A percentile compares a stretch with the other conserved stretches of the same genome.
phyloP scores from a whole-genome alignment of 305 asterid genomes.

The Solanum hybrid region DNA sequence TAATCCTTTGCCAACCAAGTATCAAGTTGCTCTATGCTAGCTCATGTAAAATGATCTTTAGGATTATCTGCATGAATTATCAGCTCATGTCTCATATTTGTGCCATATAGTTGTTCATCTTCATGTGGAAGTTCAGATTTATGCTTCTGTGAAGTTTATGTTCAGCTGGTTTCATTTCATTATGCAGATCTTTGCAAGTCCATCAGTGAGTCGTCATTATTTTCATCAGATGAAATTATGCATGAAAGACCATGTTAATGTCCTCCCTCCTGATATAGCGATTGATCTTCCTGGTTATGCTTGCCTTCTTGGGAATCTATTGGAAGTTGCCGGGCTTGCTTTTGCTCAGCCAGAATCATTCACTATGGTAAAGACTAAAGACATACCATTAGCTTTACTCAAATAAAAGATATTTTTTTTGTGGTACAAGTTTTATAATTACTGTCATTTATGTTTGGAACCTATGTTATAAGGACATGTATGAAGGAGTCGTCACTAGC shows the following conservation, averaged over 20 bases:
- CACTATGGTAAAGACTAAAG: constrained; percentile 59
- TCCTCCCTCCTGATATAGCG: constrained; percentile 63
- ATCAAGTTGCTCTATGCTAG: neutral
- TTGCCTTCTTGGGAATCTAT: constrained; percentile 75
- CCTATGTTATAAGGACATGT: neutral
- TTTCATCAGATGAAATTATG: constrained; percentile 64
- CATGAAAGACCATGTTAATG: constrained; percentile 50
- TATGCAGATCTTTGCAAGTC: constrained; percentile 66
- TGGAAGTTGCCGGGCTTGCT: constrained; percentile 74
- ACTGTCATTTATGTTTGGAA: neutral
- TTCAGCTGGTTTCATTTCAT: neutral
- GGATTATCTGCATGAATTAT: neutral
- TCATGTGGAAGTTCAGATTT: neutral
- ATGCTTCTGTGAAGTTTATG: neutral
- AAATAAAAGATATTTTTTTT: neutral
- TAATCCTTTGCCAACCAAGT: neutral
- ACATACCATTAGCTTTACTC: neutral
- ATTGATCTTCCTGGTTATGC: constrained; percentile 79
- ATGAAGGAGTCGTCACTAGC: neutral
- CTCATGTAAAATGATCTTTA: neutral
- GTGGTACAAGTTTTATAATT: neutral
- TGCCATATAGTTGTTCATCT: neutral
- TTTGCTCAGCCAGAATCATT: constrained; percentile 59
- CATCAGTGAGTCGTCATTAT: constrained; percentile 53
- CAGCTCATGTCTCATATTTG: neutral